phyloP scores from a whole-genome alignment of 2,329 filamentous ascomycete species.

The Verticillium zaregamsianum region DNA sequence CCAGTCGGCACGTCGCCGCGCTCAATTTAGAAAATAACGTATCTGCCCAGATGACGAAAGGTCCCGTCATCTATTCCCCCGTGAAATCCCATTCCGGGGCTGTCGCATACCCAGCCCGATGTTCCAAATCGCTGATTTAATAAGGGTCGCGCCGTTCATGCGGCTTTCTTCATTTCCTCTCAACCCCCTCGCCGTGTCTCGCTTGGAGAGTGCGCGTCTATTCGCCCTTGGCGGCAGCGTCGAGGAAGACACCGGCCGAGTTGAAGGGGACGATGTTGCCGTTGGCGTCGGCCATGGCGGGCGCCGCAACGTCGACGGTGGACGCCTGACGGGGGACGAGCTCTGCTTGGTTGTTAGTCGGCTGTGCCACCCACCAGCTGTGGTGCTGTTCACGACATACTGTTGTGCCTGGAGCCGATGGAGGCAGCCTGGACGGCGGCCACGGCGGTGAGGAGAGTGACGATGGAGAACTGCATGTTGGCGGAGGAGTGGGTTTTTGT shows the following conservation, averaged over 20 bases:
- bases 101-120: too few relatives aligned
- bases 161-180: background rate
- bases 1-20: background rate
- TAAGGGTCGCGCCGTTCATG: background rate
- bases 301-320: conserved; percentile 27
- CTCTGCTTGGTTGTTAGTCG: conserved; percentile 16
- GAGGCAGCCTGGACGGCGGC: conserved; percentile 39
- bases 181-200: background rate
- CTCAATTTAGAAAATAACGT: background rate
- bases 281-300: conserved; percentile 41
- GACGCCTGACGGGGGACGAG: conserved; percentile 26
- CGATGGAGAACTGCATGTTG: conserved; percentile 51
- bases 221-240: background rate
- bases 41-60: background rate
- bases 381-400: conserved; percentile 9
- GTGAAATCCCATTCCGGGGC: background rate
- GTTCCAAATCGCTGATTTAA: background rate
- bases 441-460: conserved; percentile 42
- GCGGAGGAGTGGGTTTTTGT: conserved; percentile 14
- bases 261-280: conserved; percentile 44
- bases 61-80: background rate
- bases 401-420: conserved; percentile 8
- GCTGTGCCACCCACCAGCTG: background rate
- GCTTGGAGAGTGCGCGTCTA: background rate
- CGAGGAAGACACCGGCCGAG: conserved; percentile 29